These are phyloP conservation scores for Ustilaginoidea virens DNA, from an alignment of 2,329 filamentous ascomycete genomes.

Conservation along the genomic window DNA sequence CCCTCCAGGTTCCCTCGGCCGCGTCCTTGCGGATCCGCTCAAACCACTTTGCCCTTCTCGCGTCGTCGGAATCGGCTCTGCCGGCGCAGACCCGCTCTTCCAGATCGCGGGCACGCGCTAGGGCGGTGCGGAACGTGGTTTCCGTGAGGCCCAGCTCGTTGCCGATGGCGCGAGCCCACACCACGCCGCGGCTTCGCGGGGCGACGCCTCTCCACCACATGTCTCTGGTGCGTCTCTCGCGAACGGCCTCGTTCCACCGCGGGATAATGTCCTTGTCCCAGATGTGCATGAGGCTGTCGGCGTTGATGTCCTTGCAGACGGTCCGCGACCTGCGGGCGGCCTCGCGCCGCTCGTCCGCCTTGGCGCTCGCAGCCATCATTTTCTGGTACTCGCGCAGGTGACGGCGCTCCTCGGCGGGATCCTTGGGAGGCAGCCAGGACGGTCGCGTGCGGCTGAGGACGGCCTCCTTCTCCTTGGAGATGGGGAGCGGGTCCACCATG, in stretches of 20 bases:
- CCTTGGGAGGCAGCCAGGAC: conserved; percentile 74
- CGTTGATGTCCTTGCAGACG: conserved; percentile 37
- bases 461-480: conserved; percentile 77
- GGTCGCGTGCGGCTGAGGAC: conserved; percentile 67
- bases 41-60: conserved; percentile 44
- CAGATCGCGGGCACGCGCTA: conserved; percentile 48
- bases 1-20: conserved; percentile 47
- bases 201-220: conserved; percentile 74
- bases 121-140: conserved; percentile 53
- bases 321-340: conserved; percentile 34
- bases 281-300: conserved; percentile 39
- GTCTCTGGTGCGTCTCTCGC: conserved; percentile 54
- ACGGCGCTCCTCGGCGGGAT: conserved; percentile 77
- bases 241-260: conserved; percentile 57
- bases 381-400: conserved; percentile 76
- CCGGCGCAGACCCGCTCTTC: conserved; percentile 39
- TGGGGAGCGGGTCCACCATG: conserved; percentile 71
- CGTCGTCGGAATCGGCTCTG: conserved; percentile 36
- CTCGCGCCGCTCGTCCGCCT: conserved; percentile 44
- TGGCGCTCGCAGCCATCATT: conserved; percentile 56
- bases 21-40: conserved; percentile 49
- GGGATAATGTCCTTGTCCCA: conserved; percentile 69
- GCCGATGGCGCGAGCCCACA: conserved; percentile 58
- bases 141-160: conserved; percentile 56
- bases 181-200: conserved; percentile 49